Conservation (phyloP, 1,139 yeast genomes). For the Schwanniomyces etchellsii region DNA sequence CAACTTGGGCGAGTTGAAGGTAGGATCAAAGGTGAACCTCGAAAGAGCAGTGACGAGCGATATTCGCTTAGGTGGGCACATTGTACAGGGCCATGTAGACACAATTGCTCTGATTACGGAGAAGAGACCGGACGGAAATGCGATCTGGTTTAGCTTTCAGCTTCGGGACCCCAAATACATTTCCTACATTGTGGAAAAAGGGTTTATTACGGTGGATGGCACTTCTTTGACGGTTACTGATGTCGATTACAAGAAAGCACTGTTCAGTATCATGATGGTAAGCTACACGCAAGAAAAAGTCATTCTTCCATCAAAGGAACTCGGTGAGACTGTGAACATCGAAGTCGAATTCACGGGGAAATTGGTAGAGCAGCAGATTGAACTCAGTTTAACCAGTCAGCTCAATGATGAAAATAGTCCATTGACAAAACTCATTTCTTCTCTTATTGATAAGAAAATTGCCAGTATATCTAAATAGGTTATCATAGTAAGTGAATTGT, state of each 20-base stretch:
- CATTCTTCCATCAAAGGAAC: conserved; percentile 56
- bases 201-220: conserved; percentile 89
- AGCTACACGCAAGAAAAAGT: conserved; percentile 87
- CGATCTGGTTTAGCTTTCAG: conserved; percentile 69
- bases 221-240: conserved; percentile 85
- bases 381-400: conserved; percentile 49
- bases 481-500: too few relatives aligned
- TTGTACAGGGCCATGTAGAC: conserved; percentile 97
- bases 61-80: conserved; percentile 91
- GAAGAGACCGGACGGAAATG: conserved; percentile 63
- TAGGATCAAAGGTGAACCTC: conserved; percentile 67
- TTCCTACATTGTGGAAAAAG: conserved; percentile 85
- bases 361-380: conserved; percentile 81
- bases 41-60: conserved; percentile 86
- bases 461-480: too few relatives aligned
- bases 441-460: conserved; percentile 48
- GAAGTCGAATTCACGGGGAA: conserved; percentile 96
- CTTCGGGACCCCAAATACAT: conserved; percentile 61
- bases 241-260: conserved; percentile 52
- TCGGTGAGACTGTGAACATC: conserved; percentile 70
- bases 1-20: conserved; percentile 55
- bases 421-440: conserved; percentile 38
- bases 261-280: conserved; percentile 85
- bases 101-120: conserved; percentile 67
- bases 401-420: conserved; percentile 38